Percentiles rank a stretch among this genome's conserved stretches.
Evolutionary conservation across 2,329 filamentous ascomycete species (phyloP).

Genomic region (Ophiostoma sp.): DNA sequence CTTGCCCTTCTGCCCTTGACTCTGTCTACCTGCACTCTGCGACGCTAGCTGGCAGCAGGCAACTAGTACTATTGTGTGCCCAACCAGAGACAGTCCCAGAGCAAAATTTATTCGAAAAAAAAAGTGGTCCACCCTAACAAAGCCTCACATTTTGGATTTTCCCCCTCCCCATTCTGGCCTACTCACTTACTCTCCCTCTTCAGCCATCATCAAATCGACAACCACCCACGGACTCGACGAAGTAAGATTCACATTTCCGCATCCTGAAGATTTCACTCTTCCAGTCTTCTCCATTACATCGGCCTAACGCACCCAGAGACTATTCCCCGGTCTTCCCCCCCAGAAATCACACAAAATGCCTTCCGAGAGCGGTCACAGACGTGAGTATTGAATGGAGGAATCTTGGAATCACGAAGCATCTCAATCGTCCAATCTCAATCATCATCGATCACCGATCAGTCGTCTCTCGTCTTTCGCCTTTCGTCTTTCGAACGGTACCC

Average conservation of each 20-base stretch:
- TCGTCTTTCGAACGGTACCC: not conserved
- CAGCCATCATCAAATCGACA: constrained; percentile 27
- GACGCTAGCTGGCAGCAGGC: not conserved
- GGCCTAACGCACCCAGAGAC: constrained; percentile 10
- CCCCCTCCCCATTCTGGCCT: constrained; percentile 15
- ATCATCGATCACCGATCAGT: not conserved
- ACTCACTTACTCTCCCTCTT: constrained; percentile 18
- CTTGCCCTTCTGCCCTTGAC: not conserved
- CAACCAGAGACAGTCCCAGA: not conserved
- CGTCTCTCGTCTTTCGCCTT: not conserved
- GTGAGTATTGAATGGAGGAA: constrained; percentile 55
- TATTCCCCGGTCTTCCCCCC: constrained; percentile 23
- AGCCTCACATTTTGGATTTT: constrained; percentile 24
- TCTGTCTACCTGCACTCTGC: constrained; percentile 1
- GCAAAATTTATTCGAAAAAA: constrained; percentile 19
- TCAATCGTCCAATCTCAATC: not conserved
- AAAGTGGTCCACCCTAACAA: constrained; percentile 24
- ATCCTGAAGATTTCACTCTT: constrained; percentile 36
- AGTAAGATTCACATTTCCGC: constrained; percentile 22
- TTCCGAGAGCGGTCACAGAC: constrained; percentile 82
- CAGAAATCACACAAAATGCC: constrained; percentile 60
- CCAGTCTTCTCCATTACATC: constrained; percentile 17
- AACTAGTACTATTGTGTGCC: constrained; percentile 13
- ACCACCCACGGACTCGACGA: constrained; percentile 28
- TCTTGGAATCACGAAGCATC: not conserved